Evolutionary conservation across 805 yeast species (phyloP).

Genomic region (Nakazawaea populi): DNA sequence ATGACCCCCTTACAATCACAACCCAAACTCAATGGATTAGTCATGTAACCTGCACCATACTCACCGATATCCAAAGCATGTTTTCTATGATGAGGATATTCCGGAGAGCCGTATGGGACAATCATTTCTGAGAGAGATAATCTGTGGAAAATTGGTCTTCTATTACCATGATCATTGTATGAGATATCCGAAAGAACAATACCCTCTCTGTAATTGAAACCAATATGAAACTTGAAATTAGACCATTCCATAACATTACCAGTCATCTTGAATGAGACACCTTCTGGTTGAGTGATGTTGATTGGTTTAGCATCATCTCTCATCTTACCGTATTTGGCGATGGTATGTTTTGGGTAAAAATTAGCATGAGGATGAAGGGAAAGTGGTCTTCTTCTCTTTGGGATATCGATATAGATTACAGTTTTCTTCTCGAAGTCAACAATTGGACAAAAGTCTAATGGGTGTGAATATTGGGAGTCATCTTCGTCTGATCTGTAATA

Average conservation of each 20-base stretch:
- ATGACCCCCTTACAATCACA: constrained; percentile 72
- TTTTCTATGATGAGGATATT: constrained; percentile 62
- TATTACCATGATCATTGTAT: constrained; percentile 58
- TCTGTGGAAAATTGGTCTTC: constrained; percentile 59
- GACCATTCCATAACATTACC: constrained; percentile 61
- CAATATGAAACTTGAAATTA: constrained; percentile 60
- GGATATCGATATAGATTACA: constrained; percentile 59
- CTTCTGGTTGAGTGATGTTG: constrained; percentile 60
- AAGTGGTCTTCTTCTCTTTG: constrained; percentile 54
- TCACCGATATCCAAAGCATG: constrained; percentile 73
- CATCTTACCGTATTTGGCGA: constrained; percentile 47
- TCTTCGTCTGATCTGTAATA: constrained; percentile 58
- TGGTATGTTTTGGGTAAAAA: constrained; percentile 51
- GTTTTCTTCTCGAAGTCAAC: constrained; percentile 54
- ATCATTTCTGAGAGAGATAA: constrained; percentile 64
- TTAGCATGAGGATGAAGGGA: constrained; percentile 52
- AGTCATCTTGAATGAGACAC: constrained; percentile 56
- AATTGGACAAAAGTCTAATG: constrained; percentile 65
- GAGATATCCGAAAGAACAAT: constrained; percentile 57
- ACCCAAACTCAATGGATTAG: constrained; percentile 59
- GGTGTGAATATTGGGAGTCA: constrained; percentile 50
- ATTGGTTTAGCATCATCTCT: constrained; percentile 52
- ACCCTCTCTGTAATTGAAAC: constrained; percentile 70
- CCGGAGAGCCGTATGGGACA: constrained; percentile 66
- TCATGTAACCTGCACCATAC: constrained; percentile 68